phyloP scores from a whole-genome alignment of 2,329 filamentous ascomycete species.

The Ascochyta rabiei region DNA sequence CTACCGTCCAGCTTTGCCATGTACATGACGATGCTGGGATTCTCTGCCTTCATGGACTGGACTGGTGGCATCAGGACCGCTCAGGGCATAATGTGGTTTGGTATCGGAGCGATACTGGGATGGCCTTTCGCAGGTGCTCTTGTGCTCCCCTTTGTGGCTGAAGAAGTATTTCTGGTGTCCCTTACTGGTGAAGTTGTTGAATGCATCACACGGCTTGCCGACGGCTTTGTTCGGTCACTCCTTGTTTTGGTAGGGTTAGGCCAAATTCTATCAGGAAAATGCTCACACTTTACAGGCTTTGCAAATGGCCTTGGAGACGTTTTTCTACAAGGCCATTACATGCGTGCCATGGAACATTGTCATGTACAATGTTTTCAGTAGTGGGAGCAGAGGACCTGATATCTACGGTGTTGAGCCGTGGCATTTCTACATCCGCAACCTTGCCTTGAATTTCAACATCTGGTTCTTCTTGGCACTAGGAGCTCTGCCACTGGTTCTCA shows the following conservation, averaged over 20 bases:
- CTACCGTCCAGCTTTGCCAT: constrained; percentile 96
- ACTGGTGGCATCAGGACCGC: constrained; percentile 78
- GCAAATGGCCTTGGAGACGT: constrained; percentile 75
- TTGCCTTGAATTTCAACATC: constrained; percentile 91
- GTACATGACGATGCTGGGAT: constrained; percentile 87
- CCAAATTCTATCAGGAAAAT: not conserved
- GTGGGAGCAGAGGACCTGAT: constrained; percentile 77
- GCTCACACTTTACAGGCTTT: constrained; percentile 57
- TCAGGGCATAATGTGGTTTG: constrained; percentile 88
- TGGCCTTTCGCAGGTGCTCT: constrained; percentile 94
- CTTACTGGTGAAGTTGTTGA: constrained; percentile 65
- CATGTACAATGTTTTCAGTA: constrained; percentile 91
- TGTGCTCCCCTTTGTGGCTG: constrained; percentile 77
- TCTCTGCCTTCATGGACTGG: constrained; percentile 91
- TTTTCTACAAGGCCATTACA: constrained; percentile 81
- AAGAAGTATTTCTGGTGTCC: constrained; percentile 68
- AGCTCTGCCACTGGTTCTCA: constrained; percentile 74
- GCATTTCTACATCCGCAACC: constrained; percentile 94
- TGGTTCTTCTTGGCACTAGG: constrained; percentile 85
- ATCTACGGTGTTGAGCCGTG: constrained; percentile 96
- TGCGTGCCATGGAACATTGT: constrained; percentile 92
- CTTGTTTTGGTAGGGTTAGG: constrained; percentile 68
- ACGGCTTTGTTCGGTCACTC: constrained; percentile 71
- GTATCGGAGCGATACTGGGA: constrained; percentile 80
- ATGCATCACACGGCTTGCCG: constrained; percentile 65